Base-by-base conservation (phyloP, 2,329 filamentous ascomycete genomes). In the Podosphaera leucotricha region DNA sequence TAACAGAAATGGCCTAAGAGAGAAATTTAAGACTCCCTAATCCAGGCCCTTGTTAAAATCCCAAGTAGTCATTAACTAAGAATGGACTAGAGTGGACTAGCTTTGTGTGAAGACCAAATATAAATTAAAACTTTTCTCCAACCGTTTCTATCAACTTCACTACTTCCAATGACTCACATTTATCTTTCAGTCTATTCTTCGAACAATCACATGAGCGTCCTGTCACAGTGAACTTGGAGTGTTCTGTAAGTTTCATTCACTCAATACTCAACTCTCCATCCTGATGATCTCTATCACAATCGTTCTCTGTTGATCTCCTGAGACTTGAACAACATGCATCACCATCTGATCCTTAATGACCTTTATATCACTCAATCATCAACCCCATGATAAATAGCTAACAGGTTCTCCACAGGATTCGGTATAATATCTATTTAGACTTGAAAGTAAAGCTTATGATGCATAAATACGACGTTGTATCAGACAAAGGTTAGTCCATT, bases 251-350 rank as follows among this genome's bases (percentile, higher is more conserved):
- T n/a, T n/a, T n/a, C n/a, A n/a, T n/a, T n/a, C n/a, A n/a, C n/a
- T n/a, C n/a, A n/a, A n/a, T n/a, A n/a, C n/a, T n/a, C 11, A 13
- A 13, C 13, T 3, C 28, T 33, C 13, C 11, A 13, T 57, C 54
- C 52, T 55, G 55, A 55, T 56, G 52, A 56, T 55, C 43, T 48
- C 48, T 50, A 52, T 54, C 54, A 52, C 52, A 50, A 50, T 43
- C 48, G 50, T 54, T 55, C 51, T 54, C 54, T 49, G 55, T 57
- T 51, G 57, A 60, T 52, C 47, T 50, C 56, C 54, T 60, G 57
- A 58, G 54, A 55, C 56, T 57, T 51, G 56, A 59, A 56, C 55
- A 67, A 77, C 75, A 79, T 79, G 75, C 75, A 79, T 73, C 76
- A 79, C 75, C 75, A 79, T 79, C 75, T 79, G 75, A 72, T n/a